Conservation (phyloP, 768 basidiomycete genomes). For the Tephrocybe sp. region DNA sequence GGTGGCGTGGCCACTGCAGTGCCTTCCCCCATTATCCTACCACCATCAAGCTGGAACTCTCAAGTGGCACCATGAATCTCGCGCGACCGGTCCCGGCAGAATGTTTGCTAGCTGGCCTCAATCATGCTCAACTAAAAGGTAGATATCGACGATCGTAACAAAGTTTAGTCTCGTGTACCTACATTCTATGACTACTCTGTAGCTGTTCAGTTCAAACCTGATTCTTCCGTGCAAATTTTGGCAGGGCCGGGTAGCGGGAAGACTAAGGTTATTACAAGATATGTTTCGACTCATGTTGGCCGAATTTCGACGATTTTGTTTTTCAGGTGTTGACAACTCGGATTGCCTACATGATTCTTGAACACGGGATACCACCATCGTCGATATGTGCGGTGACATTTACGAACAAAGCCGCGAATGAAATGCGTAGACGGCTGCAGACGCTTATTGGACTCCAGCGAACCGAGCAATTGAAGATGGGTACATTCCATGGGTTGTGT, state of each 20-base stretch:
- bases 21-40: too few relatives aligned
- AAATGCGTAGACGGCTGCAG: conserved; percentile 73
- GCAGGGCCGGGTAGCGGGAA: conserved; percentile 79
- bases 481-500: conserved; percentile 80
- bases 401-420: conserved; percentile 87
- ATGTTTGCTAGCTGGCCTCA: conserved; percentile 36
- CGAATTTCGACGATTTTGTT: background rate
- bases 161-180: too few relatives aligned
- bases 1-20: too few relatives aligned
- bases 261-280: conserved; percentile 44
- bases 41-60: too few relatives aligned
- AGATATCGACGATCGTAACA: too few relatives aligned
- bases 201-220: conserved; percentile 68
- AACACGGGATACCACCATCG: conserved; percentile 47
- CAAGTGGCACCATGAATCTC: background rate
- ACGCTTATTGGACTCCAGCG: conserved; percentile 62
- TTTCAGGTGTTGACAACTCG: conserved; percentile 61
- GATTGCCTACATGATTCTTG: conserved; percentile 61
- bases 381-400: conserved; percentile 70
- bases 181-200: background rate
- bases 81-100: conserved; percentile 47
- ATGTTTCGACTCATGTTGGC: background rate
- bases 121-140: conserved; percentile 17
- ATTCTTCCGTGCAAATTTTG: conserved; percentile 71
- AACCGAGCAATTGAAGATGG: conserved; percentile 58